These are phyloP conservation scores for Suillus weaverae DNA, from an alignment of 768 basidiomycete species.

Conservation along the genomic window DNA sequence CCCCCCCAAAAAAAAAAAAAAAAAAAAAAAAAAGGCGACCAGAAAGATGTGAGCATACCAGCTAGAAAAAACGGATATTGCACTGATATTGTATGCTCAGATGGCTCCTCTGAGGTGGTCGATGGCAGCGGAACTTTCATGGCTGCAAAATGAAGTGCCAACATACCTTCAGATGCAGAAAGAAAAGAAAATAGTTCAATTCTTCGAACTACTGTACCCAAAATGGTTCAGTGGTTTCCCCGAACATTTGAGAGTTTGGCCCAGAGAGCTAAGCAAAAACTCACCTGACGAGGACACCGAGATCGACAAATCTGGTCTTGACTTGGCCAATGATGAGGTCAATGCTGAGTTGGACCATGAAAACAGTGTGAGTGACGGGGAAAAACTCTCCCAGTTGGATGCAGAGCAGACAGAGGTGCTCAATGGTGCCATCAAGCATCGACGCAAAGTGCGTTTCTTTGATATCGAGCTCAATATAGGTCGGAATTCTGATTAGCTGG, in stretches of 20 bases:
- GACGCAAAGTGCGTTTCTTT: not conserved
- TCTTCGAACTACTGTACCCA: not conserved
- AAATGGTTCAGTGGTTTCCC: not conserved
- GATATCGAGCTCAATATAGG: not conserved
- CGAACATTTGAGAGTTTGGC: not conserved
- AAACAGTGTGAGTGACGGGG: not conserved
- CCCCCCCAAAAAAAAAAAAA: too few relatives aligned
- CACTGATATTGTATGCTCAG: not conserved
- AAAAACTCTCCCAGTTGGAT: not conserved
- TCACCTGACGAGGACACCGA: not conserved
- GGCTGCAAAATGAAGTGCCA: not conserved
- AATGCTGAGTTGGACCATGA: not conserved
- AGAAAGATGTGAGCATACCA: not conserved
- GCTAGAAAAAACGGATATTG: not conserved
- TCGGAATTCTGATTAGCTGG: not conserved
- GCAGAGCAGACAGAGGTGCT: too few relatives aligned
- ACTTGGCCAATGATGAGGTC: not conserved
- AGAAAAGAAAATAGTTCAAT: not conserved
- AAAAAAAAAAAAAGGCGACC: too few relatives aligned
- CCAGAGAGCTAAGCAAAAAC: not conserved
- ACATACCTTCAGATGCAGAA: not conserved
- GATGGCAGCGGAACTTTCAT: not conserved
- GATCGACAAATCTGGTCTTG: not conserved
- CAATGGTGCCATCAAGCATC: not conserved
- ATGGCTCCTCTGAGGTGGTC: not conserved